phyloP scores from a whole-genome alignment of 768 basidiomycete genomes.

The Termitomyces sp. region DNA sequence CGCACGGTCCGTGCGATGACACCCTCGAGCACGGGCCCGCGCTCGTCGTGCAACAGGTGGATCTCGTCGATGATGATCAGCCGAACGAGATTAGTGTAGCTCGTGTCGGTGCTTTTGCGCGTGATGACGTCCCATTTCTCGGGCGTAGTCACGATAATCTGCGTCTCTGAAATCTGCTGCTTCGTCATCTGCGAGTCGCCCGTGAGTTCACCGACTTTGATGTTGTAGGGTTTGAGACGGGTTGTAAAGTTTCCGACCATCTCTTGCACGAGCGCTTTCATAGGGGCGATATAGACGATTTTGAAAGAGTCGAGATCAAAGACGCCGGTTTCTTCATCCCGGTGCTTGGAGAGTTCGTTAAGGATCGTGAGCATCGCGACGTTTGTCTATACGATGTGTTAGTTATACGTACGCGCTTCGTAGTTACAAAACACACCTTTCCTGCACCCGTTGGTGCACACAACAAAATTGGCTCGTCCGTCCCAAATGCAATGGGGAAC shows the following conservation, averaged over 20 bases:
- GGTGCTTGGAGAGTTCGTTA: conserved; percentile 82
- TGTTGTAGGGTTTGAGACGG: conserved; percentile 61
- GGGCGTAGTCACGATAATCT: conserved; percentile 97
- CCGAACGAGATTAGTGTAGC: conserved; percentile 93
- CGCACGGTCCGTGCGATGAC: conserved; percentile 88
- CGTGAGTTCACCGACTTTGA: conserved; percentile 92
- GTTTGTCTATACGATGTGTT: conserved; percentile 64
- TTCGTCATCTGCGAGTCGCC: conserved; percentile 99
- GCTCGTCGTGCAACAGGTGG: conserved; percentile 94
- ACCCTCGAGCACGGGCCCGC: conserved; percentile 92
- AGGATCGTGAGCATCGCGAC: conserved; percentile 95
- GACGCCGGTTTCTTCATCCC: conserved; percentile 72
- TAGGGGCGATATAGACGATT: conserved; percentile 95
- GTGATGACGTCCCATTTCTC: conserved; percentile 99
- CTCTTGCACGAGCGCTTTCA: conserved; percentile 99
- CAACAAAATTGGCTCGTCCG: conserved; percentile 90
- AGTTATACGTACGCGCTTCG: conserved; percentile 3
- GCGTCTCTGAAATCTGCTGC: conserved; percentile 92
- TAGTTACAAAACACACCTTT: conserved; percentile 64
- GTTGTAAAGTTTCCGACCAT: conserved; percentile 93
- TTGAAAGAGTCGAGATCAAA: conserved; percentile 92
- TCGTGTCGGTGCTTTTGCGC: conserved; percentile 93
- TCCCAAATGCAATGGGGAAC: conserved; percentile 89
- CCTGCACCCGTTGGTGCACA: conserved; percentile 99
- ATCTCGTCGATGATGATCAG: conserved; percentile 99